Percentiles rank a stretch among this genome's conserved stretches.
phyloP scores from a whole-genome alignment of 2,329 filamentous ascomycete species.

The Neonectria faginata region DNA sequence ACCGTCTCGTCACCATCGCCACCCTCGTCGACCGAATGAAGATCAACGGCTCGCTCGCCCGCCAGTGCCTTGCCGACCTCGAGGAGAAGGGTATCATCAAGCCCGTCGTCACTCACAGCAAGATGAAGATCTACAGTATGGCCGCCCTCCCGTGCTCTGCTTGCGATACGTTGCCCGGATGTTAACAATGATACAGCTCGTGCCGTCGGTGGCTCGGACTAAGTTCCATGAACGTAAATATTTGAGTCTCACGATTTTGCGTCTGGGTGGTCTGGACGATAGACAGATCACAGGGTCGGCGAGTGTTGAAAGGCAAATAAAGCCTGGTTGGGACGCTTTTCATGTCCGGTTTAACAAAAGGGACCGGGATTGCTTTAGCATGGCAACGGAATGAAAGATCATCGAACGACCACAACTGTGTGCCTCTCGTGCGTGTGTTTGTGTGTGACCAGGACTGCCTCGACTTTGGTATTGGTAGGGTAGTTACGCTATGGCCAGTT shows the following conservation, averaged over 20 bases:
- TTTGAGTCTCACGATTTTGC: constrained; percentile 54
- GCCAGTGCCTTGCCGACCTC: constrained; percentile 88
- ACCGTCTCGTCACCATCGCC: constrained; percentile 98
- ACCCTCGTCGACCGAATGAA: constrained; percentile 99
- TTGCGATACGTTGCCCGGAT: constrained; percentile 21
- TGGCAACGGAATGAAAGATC: constrained; percentile 55
- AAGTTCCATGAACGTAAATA: constrained; percentile 50
- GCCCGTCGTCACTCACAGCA: constrained; percentile 95
- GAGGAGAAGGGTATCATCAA: constrained; percentile 99
- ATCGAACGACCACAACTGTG: constrained; percentile 45
- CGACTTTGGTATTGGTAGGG: neutral
- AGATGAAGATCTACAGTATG: constrained; percentile 97
- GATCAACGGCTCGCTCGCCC: constrained; percentile 98
- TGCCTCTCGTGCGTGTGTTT: constrained; percentile 20
- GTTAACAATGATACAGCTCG: constrained; percentile 63
- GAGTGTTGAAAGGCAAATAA: constrained; percentile 51
- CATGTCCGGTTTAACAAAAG: constrained; percentile 56
- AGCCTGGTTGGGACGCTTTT: constrained; percentile 55
- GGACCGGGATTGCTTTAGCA: constrained; percentile 54
- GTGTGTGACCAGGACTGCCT: constrained; percentile 1
- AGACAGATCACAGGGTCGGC: constrained; percentile 51
- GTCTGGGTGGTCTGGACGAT: constrained; percentile 53
- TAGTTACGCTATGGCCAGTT: neutral
- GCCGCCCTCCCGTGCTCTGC: constrained; percentile 35
- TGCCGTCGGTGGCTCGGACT: constrained; percentile 65